Conservation (phyloP, 441 rosid species). For the Theobroma grandiflorum region DNA sequence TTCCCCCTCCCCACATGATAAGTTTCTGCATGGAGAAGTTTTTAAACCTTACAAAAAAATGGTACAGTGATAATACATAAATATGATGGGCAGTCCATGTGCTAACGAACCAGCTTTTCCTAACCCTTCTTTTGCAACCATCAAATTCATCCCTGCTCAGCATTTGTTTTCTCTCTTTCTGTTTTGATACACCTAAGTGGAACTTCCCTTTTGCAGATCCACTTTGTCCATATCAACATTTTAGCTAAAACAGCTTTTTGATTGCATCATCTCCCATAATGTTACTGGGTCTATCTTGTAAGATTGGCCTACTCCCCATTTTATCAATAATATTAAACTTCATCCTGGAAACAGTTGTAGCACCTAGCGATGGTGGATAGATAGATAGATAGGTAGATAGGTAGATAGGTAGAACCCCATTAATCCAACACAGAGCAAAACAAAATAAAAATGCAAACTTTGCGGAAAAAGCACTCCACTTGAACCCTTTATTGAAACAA, state of each 20-base stretch:
- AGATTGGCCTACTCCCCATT: conserved; percentile 8
- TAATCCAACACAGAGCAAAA: neutral
- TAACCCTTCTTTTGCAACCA: conserved; percentile 13
- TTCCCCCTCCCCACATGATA: too few relatives aligned
- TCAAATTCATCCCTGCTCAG: neutral
- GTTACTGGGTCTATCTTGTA: conserved; percentile 2
- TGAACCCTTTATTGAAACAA: neutral
- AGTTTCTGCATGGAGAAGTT: too few relatives aligned
- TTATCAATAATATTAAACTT: neutral
- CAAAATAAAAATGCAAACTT: conserved; percentile 13
- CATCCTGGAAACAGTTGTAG: conserved; percentile 3
- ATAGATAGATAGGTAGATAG: neutral
- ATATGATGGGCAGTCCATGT: conserved; percentile 26
- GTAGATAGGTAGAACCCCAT: conserved; percentile 8
- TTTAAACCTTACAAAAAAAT: too few relatives aligned
- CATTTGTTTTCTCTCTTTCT: conserved; percentile 12
- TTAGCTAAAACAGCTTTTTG: conserved; percentile 28
- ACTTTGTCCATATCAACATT: conserved; percentile 31
- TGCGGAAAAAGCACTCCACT: neutral
- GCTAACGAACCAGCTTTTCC: conserved; percentile 33
- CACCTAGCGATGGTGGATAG: neutral
- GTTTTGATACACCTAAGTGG: conserved; percentile 21
- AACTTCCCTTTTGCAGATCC: conserved; percentile 34
- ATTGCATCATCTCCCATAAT: conserved; percentile 23
- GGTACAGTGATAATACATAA: too few relatives aligned